Conservation (phyloP, 441 rosid species). For the Croton laevigatus region DNA sequence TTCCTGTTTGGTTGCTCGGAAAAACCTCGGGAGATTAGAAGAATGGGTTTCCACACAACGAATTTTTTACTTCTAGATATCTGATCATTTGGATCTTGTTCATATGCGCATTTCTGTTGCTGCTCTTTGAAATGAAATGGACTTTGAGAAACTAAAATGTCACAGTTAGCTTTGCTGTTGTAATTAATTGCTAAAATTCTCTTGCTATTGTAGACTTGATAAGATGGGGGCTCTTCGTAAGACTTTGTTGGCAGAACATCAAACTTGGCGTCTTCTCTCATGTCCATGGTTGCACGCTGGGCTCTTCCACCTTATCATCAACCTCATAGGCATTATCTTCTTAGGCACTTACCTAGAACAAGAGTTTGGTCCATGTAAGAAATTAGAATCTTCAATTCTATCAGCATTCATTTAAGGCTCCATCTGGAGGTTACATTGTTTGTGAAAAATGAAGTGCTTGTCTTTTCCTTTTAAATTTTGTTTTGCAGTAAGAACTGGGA, state of each 20-base stretch:
- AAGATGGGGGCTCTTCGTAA: constrained; percentile 68
- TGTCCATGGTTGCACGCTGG: constrained; percentile 63
- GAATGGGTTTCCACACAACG: neutral
- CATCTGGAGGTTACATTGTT: neutral
- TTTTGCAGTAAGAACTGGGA: constrained; percentile 63
- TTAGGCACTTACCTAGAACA: constrained; percentile 78
- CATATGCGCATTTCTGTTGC: neutral
- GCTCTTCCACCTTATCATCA: constrained; percentile 58
- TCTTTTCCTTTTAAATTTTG: constrained; percentile 17
- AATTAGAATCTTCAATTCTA: constrained; percentile 6
- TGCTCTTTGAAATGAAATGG: neutral
- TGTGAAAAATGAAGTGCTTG: neutral
- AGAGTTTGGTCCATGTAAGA: constrained; percentile 73
- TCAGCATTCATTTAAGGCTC: neutral
- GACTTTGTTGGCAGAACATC: constrained; percentile 43
- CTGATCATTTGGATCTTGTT: neutral
- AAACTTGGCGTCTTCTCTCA: constrained; percentile 59
- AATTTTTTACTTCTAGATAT: neutral
- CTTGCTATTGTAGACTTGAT: constrained; percentile 51
- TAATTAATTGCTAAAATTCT: constrained; percentile 8
- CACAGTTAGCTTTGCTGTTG: neutral
- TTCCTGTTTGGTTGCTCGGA: neutral
- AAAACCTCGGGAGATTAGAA: neutral
- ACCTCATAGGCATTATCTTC: constrained; percentile 46
- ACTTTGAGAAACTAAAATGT: neutral